Base-by-base conservation (phyloP, 768 basidiomycete species). In the Boletus subparvulus region DNA sequence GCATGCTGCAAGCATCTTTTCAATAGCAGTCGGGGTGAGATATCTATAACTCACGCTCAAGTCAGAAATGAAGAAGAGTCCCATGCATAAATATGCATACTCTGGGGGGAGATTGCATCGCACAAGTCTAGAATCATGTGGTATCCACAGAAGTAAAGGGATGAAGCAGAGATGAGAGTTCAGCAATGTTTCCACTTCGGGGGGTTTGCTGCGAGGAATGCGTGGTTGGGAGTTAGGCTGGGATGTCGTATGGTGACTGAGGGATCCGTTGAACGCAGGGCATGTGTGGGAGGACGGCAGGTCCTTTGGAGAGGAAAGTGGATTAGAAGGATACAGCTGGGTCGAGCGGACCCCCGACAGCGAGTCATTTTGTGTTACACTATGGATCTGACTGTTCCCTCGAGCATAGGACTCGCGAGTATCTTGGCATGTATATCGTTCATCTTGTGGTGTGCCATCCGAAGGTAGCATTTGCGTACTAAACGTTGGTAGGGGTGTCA, bases 41-140 rank as follows among this genome's bases (percentile, higher is more conserved):
- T 37, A 16, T 36, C 54, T 55, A 44, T 28, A 28, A 61, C 69
- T 57, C 46, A 77, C 83, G 64, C 69, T 68, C 7, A 81, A 61
- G 13, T 69, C 65, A 16, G 75, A 66, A 52, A 84, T 61, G 33
- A 70, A 72, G 59, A 81, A 83, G 41, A 75, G 76, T 0, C 83
- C 83, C 65, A 84, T 66, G 61, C 77, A 78, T 40, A 64, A 66
- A 60, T 73, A 80, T 14, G 65, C 73, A 54, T 72, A 76, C 52
- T 80, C 80, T 6, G 61, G 42, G 12, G 75, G 67, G 2, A 79
- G 63, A 36, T 37, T 48, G 6, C 40, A 46, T 0, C 61, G 54
- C n/a, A 72, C 52, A 10, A 72, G 68, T 7, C 73, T 50, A 16
- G 69, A 69, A n/a, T 62, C 56, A 3, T 58, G 70, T 1, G 79